A percentile compares a stretch with the other conserved stretches of the same genome.
These are phyloP conservation scores for Mortierella sp. DNA, from an alignment of 371 early-diverging fungal genomes.

Conservation along the genomic window DNA sequence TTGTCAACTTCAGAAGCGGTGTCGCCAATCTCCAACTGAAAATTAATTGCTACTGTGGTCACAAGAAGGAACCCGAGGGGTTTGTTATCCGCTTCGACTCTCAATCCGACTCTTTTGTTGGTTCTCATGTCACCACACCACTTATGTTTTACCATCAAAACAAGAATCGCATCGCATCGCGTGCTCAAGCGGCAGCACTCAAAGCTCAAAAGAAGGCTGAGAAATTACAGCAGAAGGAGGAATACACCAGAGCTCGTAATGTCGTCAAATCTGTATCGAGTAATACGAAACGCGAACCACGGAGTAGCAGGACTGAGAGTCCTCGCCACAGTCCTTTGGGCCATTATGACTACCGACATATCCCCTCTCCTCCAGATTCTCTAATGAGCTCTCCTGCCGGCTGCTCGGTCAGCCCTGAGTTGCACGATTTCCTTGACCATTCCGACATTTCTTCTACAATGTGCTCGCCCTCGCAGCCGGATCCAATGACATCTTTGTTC, in stretches of 20 bases:
- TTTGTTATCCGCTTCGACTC: slow-evolving; percentile 42
- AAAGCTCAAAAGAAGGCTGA: slow-evolving; percentile 36
- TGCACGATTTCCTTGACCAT: slow-evolving; percentile 17
- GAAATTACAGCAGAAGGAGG: slow-evolving; percentile 13
- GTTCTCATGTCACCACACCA: slow-evolving; percentile 30
- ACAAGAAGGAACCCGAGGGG: slow-evolving; percentile 46
- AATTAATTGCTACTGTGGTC: slow-evolving; percentile 46
- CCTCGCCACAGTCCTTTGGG: not conserved
- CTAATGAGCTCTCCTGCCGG: slow-evolving; percentile 15
- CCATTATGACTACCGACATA: not conserved
- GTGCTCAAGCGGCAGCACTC: slow-evolving; percentile 25
- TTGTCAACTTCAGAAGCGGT: slow-evolving; percentile 38
- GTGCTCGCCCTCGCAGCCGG: slow-evolving; percentile 14
- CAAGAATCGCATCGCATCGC: slow-evolving; percentile 43
- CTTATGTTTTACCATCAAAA: slow-evolving; percentile 52
- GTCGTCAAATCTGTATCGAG: slow-evolving; percentile 21
- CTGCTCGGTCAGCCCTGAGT: slow-evolving; percentile 17
- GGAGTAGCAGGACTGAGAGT: not conserved
- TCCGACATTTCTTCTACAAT: not conserved
- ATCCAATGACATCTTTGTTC: slow-evolving; percentile 27
- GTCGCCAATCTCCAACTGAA: slow-evolving; percentile 49
- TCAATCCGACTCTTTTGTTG: slow-evolving; percentile 14
- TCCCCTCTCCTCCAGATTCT: slow-evolving; percentile 40
- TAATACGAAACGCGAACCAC: slow-evolving; percentile 25
- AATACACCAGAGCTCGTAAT: slow-evolving; percentile 12